Conservation (phyloP, 208 protist genomes). For the Trichomonas vaginalis region DNA sequence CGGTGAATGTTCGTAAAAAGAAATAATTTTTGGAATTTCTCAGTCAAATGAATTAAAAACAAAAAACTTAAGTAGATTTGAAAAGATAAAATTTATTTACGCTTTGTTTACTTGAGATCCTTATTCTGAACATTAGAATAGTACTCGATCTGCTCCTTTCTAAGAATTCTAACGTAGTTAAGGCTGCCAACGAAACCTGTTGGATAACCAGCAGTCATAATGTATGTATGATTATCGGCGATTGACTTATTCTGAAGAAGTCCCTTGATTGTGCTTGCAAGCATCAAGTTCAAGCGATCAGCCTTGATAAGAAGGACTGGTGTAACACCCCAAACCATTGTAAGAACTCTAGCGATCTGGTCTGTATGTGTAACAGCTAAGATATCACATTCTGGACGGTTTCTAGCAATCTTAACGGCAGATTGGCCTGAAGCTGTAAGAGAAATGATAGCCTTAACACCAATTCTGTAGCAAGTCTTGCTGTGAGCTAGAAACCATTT, state of each 20-base stretch:
- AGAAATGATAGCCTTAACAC: conserved; percentile 60
- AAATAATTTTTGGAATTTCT: too few species aligned
- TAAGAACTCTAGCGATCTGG: conserved; percentile 42
- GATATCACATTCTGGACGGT: conserved; percentile 74
- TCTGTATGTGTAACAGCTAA: conserved; percentile 64
- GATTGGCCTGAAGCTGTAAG: conserved; percentile 53
- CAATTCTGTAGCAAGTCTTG: conserved; percentile 68
- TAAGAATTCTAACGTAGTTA: neutral
- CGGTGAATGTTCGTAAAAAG: too few species aligned
- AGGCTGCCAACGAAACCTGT: neutral
- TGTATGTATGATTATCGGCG: neutral
- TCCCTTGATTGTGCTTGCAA: neutral
- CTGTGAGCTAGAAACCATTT: conserved; percentile 67
- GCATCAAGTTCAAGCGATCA: neutral
- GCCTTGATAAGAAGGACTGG: neutral
- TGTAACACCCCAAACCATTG: conserved; percentile 66
- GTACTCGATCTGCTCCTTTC: neutral
- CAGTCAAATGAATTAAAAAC: too few species aligned
- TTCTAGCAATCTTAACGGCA: conserved; percentile 76
- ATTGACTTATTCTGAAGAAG: neutral
- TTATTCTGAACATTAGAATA: too few species aligned
- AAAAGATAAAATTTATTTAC: too few species aligned
- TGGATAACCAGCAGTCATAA: neutral
- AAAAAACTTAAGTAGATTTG: too few species aligned
- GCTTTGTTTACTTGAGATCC: too few species aligned